Evolutionary conservation across 768 basidiomycete species (phyloP).

Genomic region (Xerocomellus chrysenteron): DNA sequence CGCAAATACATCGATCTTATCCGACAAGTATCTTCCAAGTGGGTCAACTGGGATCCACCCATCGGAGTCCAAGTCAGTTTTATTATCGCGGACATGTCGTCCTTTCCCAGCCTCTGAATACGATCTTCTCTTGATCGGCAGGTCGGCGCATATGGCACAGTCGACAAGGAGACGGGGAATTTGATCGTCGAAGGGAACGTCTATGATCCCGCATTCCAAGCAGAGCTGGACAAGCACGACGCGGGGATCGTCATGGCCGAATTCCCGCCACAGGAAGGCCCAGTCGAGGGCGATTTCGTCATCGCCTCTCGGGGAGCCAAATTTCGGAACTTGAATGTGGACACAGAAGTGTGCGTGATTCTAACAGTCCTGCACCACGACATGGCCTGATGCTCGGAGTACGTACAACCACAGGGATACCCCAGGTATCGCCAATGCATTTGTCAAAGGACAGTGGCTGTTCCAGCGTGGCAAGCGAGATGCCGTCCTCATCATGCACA

Average conservation of each 20-base stretch:
- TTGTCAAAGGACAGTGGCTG: conserved; percentile 33
- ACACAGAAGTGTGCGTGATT: conserved; percentile 14
- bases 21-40: conserved; percentile 30
- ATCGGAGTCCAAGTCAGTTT: conserved; percentile 24
- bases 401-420: neutral
- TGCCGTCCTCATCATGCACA: conserved; percentile 34
- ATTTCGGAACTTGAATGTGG: too few relatives aligned
- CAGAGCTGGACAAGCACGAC: conserved; percentile 14
- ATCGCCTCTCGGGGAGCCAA: too few relatives aligned
- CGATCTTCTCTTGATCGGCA: neutral
- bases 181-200: conserved; percentile 36
- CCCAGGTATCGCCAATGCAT: conserved; percentile 21
- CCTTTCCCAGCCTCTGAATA: neutral
- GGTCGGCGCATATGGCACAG: conserved; percentile 37
- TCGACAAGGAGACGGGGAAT: conserved; percentile 32
- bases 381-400: neutral
- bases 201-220: conserved; percentile 27
- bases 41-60: conserved; percentile 39
- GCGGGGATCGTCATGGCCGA: conserved; percentile 14
- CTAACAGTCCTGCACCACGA: neutral
- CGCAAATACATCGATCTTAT: conserved; percentile 41
- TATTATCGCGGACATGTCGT: neutral
- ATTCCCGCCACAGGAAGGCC: conserved; percentile 10
- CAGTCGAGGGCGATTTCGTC: too few relatives aligned
- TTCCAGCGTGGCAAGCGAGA: conserved; percentile 29